Base-by-base conservation (phyloP, 176 grass and related monocot species). In the Phoenix dactylifera region DNA sequence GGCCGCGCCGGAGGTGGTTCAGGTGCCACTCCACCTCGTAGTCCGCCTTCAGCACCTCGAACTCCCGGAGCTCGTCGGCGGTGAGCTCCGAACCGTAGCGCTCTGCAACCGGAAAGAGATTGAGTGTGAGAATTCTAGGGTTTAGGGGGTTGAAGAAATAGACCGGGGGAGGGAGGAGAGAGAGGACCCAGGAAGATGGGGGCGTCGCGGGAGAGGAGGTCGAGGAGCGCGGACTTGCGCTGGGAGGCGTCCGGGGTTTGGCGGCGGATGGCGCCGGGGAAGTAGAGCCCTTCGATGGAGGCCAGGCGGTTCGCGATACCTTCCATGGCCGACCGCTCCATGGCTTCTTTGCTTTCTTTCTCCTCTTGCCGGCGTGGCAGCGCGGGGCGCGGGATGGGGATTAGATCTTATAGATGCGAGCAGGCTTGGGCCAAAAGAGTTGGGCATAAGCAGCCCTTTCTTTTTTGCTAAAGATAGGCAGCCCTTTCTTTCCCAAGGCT, bases 11-110 rank as follows among this genome's bases (percentile, higher is more conserved):
- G 0, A 90, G 75, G 54, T 77, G 77, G 22, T 68, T 67, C 44
- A 96, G 92, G 78, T 96, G 87, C 92, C 92, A 90, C 0, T 60
- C 75, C 35, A 96, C 83, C 75, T 96, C 92, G 62, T 96, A 96
- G 67, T 90, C 77, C 6, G 70, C 24, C 5, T 30, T 50, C 55
- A 96, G 78, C 7, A 81, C 63, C 64, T 96, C 92, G 59, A 96
- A 96, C 66, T 68, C 59, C 26, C 51, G 22, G 53, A 90, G 72
- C 77, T 96, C 87, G 32, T 64, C 68, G 2, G 72, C 5, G 4
- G 58, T 67, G 0, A 96, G 77, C 26, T 71, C 26, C 6, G 80
- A 44, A 12, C 91, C 86, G 65, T 96, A 90, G 35, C 91, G 81
- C 75, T 96, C 80, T 83, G 54, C 18, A 57, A 70, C 53, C 9